phyloP scores from a whole-genome alignment of 2,329 filamentous ascomycete species.

The Incumbomyces lentus region DNA sequence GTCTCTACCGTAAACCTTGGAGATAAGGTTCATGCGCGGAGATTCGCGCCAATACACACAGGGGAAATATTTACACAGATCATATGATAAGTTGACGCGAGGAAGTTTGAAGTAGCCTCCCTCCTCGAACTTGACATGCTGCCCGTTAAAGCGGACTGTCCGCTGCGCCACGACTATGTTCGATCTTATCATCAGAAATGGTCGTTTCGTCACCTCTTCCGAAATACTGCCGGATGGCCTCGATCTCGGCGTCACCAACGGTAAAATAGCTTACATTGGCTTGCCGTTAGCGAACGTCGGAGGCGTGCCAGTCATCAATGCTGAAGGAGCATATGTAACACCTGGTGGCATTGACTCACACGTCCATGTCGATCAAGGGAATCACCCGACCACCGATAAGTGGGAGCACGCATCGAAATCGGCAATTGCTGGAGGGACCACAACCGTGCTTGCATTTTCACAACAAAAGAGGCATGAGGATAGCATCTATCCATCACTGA shows the following conservation, averaged over 20 bases:
- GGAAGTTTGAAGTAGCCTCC: too few relatives aligned
- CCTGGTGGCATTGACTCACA: constrained; percentile 42
- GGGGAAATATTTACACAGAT: too few relatives aligned
- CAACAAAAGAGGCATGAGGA: constrained; percentile 40
- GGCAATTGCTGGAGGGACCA: constrained; percentile 49
- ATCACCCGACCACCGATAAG: constrained; percentile 29
- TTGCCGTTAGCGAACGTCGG: constrained; percentile 25
- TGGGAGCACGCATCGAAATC: constrained; percentile 42
- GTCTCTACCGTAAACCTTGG: too few relatives aligned
- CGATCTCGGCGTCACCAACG: constrained; percentile 39
- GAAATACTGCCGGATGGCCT: constrained; percentile 32
- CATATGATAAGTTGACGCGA: too few relatives aligned
- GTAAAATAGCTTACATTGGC: constrained; percentile 38
- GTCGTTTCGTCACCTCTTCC: constrained; percentile 36
- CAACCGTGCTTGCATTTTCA: constrained; percentile 49
- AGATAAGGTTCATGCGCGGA: too few relatives aligned
- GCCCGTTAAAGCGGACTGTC: too few relatives aligned
- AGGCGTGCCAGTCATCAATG: constrained; percentile 33
- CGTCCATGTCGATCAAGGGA: constrained; percentile 36
- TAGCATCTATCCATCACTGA: constrained; percentile 37
- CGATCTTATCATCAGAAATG: constrained; percentile 34
- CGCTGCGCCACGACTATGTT: constrained; percentile 11
- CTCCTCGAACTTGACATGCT: too few relatives aligned
- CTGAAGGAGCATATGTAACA: constrained; percentile 24
- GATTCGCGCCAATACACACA: too few relatives aligned